Percentiles rank a stretch among this genome's conserved stretches.
Conservation (phyloP, 495 filamentous ascomycete genomes). For the Xylaria castorea region DNA sequence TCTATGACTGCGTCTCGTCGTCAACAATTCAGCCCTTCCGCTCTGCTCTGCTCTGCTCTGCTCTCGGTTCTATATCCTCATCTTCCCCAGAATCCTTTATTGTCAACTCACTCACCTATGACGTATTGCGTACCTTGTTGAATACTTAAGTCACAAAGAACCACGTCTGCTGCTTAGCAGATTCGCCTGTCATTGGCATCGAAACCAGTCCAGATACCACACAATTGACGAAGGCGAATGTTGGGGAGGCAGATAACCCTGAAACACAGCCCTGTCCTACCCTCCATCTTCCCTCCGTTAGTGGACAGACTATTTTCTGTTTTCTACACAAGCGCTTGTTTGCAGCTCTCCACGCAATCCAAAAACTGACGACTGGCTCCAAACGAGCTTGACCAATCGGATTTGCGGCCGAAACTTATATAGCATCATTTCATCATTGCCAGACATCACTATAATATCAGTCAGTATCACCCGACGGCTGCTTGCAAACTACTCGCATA, state of each 20-base stretch:
- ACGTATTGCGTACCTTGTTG: background rate
- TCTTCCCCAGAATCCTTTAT: background rate
- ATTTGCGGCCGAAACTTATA: background rate
- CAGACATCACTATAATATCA: background rate
- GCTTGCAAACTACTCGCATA: background rate
- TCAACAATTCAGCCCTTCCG: background rate
- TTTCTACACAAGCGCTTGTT: background rate
- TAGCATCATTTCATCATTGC: constrained; percentile 1
- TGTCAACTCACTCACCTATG: background rate
- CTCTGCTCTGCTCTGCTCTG: background rate
- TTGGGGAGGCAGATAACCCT: background rate
- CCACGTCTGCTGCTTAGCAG: background rate
- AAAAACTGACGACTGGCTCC: background rate
- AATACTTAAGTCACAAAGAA: background rate
- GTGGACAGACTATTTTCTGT: no score
- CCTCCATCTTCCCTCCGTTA: background rate
- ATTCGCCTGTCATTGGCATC: background rate
- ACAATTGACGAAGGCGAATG: background rate
- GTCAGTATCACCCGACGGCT: background rate
- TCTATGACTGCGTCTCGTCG: background rate
- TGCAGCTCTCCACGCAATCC: background rate
- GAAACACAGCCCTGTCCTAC: background rate
- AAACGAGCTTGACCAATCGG: background rate
- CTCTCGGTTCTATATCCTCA: background rate
- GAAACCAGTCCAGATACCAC: background rate